Evolutionary conservation across 2,329 filamentous ascomycete species (phyloP).

Genomic region (Tolypocladium guangdongense): DNA sequence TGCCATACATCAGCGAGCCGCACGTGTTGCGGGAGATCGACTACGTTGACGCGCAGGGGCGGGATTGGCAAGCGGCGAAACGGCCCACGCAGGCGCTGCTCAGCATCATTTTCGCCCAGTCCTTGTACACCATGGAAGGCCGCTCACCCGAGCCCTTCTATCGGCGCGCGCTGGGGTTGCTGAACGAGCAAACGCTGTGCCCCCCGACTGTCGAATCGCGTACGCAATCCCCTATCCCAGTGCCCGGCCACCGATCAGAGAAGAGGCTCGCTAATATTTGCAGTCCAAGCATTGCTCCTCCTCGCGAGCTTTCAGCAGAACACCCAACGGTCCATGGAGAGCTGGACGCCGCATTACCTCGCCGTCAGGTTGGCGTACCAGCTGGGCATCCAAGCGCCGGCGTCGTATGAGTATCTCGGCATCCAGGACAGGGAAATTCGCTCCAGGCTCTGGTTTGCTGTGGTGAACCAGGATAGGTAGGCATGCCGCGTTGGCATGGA

Average conservation of each 20-base stretch:
- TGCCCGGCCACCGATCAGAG: neutral
- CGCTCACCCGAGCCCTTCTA: conserved; percentile 15
- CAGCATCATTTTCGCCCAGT: conserved; percentile 17
- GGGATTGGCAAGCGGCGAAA: conserved; percentile 3
- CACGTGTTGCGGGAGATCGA: conserved; percentile 10
- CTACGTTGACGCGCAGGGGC: conserved; percentile 2
- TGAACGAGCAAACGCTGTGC: conserved; percentile 14
- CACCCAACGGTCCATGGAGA: conserved; percentile 21
- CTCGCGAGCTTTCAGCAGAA: conserved; percentile 22
- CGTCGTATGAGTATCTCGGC: conserved; percentile 12
- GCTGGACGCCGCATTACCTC: conserved; percentile 18
- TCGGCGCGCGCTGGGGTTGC: conserved; percentile 11
- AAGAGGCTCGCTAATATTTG: neutral
- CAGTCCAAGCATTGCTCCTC: conserved; percentile 21
- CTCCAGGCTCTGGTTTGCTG: conserved; percentile 18
- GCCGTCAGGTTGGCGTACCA: conserved; percentile 21
- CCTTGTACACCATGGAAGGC: conserved; percentile 10
- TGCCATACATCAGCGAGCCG: conserved; percentile 14
- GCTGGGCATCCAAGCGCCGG: conserved; percentile 20
- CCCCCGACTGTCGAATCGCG: conserved; percentile 10
- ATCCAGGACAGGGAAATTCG: conserved; percentile 14
- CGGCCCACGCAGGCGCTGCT: conserved; percentile 11
- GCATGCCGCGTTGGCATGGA: neutral
- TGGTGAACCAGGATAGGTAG: conserved; percentile 18
- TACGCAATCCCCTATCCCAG: neutral